Percentiles rank a stretch among this genome's conserved stretches.
Conservation (phyloP, 2,329 filamentous ascomycete genomes). For the Botrytis fabae region DNA sequence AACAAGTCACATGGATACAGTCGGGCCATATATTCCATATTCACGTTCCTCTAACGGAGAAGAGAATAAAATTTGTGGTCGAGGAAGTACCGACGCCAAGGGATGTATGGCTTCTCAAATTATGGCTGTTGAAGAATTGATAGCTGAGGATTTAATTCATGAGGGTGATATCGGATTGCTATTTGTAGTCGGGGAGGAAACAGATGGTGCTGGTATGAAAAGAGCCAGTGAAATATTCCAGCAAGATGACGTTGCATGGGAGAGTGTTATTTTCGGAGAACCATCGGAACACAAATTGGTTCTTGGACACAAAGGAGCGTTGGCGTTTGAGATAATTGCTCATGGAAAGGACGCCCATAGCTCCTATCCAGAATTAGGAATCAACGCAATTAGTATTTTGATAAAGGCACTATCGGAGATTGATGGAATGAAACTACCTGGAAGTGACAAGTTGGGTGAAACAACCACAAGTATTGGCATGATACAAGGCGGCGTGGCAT, state of each 20-base stretch:
- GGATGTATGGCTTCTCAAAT: conserved; percentile 70
- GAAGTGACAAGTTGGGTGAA: conserved; percentile 73
- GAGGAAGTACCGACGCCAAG: conserved; percentile 71
- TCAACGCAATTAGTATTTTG: conserved; percentile 78
- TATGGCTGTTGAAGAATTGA: conserved; percentile 60
- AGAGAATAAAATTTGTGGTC: conserved; percentile 59
- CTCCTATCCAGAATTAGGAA: conserved; percentile 86
- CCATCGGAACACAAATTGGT: conserved; percentile 87
- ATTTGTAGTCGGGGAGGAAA: conserved; percentile 80
- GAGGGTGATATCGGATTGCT: conserved; percentile 56
- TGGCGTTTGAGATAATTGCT: conserved; percentile 65
- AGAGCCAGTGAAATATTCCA: conserved; percentile 47
- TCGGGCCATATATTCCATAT: conserved; percentile 49
- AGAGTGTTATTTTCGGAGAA: conserved; percentile 83
- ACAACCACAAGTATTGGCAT: conserved; percentile 84
- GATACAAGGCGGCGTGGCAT: conserved; percentile 75
- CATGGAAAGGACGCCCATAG: conserved; percentile 78
- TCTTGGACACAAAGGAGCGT: conserved; percentile 83
- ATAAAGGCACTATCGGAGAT: conserved; percentile 66
- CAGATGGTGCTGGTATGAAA: conserved; percentile 77
- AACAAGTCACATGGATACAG: conserved; percentile 63
- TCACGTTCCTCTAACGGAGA: conserved; percentile 32
- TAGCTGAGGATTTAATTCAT: conserved; percentile 43
- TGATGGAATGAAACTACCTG: conserved; percentile 68
- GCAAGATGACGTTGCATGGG: conserved; percentile 47